Evolutionary conservation across 169 alveolate genomes (phyloP).

Genomic region (Plasmodium adleri): DNA sequence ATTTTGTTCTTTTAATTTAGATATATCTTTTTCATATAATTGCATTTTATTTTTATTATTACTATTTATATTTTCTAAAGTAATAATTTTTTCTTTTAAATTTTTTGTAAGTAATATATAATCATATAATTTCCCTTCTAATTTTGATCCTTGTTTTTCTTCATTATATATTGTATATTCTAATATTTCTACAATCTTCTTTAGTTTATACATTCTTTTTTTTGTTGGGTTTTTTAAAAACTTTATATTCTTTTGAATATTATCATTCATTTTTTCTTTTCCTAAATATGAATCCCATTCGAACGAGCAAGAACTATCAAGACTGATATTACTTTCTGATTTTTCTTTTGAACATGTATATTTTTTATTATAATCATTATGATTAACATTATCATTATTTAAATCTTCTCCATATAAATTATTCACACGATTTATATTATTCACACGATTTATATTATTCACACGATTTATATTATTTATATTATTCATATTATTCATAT

Average conservation of each 20-base stretch:
- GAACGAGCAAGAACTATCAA: conserved; percentile 61
- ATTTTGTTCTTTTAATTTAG: conserved; percentile 64
- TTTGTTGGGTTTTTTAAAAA: conserved; percentile 76
- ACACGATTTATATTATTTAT: too few relatives aligned
- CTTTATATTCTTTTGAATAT: conserved; percentile 7
- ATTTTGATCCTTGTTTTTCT: conserved; percentile 63
- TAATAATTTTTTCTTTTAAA: conserved; percentile 39
- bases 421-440: too few relatives aligned
- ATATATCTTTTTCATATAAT: conserved; percentile 68
- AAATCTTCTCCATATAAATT: not conserved
- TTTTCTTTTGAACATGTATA: not conserved
- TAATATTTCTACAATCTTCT: conserved; percentile 63
- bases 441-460: too few relatives aligned
- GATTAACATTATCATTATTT: not conserved
- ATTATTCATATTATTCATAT: too few relatives aligned
- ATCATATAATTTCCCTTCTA: conserved; percentile 49
- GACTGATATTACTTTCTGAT: conserved; percentile 30
- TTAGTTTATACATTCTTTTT: conserved; percentile 70
- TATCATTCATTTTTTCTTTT: conserved; percentile 8
- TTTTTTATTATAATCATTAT: not conserved
- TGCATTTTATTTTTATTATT: conserved; percentile 49
- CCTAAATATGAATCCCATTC: conserved; percentile 8
- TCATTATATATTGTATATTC: conserved; percentile 73
- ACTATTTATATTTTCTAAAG: conserved; percentile 26
- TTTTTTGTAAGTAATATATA: conserved; percentile 32